Base-by-base conservation (phyloP, 164 flowering plant genomes). In the Tetracentron sinense region DNA sequence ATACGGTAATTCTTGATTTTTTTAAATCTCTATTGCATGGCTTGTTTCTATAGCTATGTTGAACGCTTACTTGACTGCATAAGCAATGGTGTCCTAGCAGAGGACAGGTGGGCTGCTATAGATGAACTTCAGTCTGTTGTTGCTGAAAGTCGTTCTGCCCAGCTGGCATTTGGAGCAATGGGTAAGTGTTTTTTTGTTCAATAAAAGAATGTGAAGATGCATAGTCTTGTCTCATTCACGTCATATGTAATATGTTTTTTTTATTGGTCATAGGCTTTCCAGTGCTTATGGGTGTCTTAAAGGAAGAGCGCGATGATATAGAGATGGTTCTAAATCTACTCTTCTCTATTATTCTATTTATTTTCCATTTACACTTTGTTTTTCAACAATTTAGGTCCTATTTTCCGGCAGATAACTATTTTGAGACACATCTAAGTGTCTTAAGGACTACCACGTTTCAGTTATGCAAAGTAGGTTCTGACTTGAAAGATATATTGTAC, bases 161-260 rank as follows among this genome's bases (percentile, higher is more conserved):
- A 95, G 77, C 75, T 95, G 29, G 96, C 99, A 49, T 88, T 95
- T 88, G 99, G 99, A 4, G 96, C 95, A 67, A 86, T 83, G 88
- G 99, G 99, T 91, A 33, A 55, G 79, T 74, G 29, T 48, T 60
- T 51, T 64, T 15, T 56, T 53, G 23, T 31, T 44, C 19, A 20
- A 2, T 46, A 20, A 58, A 50, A 33, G 19, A n/a, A n/a, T n/a
- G 44, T 23, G 8, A 35, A 31, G 10, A 16, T 42, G 6, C 42
- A 21, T 63, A 25, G 54, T 42, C 17, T 30, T 53, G 15, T 42
- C 38, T 42, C 6, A n/a, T n/a, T 11, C 56, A 23, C 20, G 17
- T 73, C 7, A 27, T 55, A 7, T 23, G 11, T 61, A 19, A 35
- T 60, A 6, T 35, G 52, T 29, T 59, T 59, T 11, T 50, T 46